A percentile compares a stretch with the other conserved stretches of the same genome.
Conservation (phyloP, 192 early-diverging fungal genomes). For the Umbelopsis sp. region DNA sequence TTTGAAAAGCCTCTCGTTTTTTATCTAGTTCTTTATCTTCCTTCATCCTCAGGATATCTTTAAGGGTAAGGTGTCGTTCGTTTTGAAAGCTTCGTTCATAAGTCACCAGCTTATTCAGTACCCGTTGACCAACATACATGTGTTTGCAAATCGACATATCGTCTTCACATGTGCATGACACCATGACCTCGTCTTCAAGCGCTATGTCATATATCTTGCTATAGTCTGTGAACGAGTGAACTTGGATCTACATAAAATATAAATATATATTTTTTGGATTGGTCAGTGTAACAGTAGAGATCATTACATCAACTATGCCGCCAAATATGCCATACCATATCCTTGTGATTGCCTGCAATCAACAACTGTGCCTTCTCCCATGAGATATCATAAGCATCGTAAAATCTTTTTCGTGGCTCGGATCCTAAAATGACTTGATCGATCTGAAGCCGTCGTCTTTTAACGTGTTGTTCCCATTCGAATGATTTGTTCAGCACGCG, state of each 20-base stretch:
- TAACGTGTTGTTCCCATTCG: conserved; percentile 17
- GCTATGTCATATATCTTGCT: conserved; percentile 13
- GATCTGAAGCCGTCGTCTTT: neutral
- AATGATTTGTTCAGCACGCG: conserved; percentile 8
- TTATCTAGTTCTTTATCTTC: conserved; percentile 10
- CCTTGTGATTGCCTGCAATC: conserved; percentile 17
- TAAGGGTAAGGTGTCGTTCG: conserved; percentile 11
- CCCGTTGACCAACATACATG: conserved; percentile 11
- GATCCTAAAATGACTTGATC: conserved; percentile 9
- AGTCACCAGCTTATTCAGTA: conserved; percentile 1
- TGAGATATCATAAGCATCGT: neutral
- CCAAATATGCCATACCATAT: no score
- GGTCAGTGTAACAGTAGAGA: neutral
- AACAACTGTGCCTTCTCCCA: conserved; percentile 9
- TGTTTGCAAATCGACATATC: conserved; percentile 18
- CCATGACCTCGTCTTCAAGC: conserved; percentile 4
- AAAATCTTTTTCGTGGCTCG: neutral
- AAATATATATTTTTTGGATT: neutral
- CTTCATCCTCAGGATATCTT: conserved; percentile 11
- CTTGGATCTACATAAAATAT: neutral
- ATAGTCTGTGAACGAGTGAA: conserved; percentile 5
- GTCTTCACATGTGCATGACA: conserved; percentile 9
- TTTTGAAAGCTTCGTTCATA: conserved; percentile 16
- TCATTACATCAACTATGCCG: no score
- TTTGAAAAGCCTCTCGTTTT: neutral